A percentile compares a stretch with the other conserved stretches of the same genome.
phyloP scores from a whole-genome alignment of 2,329 filamentous ascomycete genomes.

The Xylariaceae sp. region DNA sequence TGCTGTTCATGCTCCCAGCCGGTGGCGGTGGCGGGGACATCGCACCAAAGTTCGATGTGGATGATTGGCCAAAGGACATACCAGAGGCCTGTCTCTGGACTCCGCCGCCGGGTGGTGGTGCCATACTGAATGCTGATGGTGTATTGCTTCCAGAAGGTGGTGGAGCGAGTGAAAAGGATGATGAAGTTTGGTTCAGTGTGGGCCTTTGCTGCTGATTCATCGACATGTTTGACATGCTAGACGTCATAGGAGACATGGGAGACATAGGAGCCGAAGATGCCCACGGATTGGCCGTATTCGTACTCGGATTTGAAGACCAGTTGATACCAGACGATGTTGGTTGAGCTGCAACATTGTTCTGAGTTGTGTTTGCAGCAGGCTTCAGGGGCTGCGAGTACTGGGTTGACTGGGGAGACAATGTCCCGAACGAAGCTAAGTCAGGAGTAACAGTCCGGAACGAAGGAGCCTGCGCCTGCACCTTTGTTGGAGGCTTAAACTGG shows the following conservation, averaged over 20 bases:
- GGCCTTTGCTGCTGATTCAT: slow-evolving; percentile 41
- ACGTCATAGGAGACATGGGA: slow-evolving; percentile 34
- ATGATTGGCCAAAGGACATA: slow-evolving; percentile 24
- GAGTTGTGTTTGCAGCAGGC: slow-evolving; percentile 31
- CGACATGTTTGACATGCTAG: slow-evolving; percentile 46
- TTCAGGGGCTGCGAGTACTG: slow-evolving; percentile 61
- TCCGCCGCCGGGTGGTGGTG: slow-evolving; percentile 39
- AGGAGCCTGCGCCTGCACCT: slow-evolving; percentile 19
- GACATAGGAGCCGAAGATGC: slow-evolving; percentile 34
- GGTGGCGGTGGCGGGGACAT: slow-evolving; percentile 14
- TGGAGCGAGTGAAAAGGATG: slow-evolving; percentile 57
- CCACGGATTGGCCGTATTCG: slow-evolving; percentile 47
- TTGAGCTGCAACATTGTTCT: slow-evolving; percentile 21
- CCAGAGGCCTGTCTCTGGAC: slow-evolving; percentile 26
- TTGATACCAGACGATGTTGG: slow-evolving; percentile 38
- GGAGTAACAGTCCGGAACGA: slow-evolving; percentile 56
- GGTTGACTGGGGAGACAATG: slow-evolving; percentile 55
- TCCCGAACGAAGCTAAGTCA: slow-evolving; percentile 51
- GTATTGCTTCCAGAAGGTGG: slow-evolving; percentile 38
- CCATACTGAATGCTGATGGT: slow-evolving; percentile 43
- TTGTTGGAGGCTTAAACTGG: slow-evolving; percentile 34
- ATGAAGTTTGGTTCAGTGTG: slow-evolving; percentile 35
- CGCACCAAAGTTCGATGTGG: slow-evolving; percentile 13
- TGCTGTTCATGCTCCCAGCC: slow-evolving; percentile 23
- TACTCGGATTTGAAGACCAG: slow-evolving; percentile 35